Evolutionary conservation across 768 basidiomycete genomes (phyloP).

Genomic region (Tulasnella sp.): DNA sequence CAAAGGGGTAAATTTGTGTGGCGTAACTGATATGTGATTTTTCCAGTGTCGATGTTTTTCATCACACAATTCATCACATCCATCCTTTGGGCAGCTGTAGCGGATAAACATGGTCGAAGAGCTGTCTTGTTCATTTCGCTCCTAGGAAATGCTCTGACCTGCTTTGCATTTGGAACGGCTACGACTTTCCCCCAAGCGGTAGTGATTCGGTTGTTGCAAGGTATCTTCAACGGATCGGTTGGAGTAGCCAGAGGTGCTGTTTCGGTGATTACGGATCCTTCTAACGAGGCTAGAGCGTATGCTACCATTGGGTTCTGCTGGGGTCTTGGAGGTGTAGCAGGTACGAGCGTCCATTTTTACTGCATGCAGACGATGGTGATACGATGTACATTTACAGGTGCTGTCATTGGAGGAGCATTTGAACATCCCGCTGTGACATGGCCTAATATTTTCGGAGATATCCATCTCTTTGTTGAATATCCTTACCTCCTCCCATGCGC

Average conservation of each 20-base stretch:
- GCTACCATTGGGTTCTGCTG: conserved; percentile 93
- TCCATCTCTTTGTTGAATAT: conserved; percentile 57
- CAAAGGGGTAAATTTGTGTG: too few relatives aligned
- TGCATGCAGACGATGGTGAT: neutral
- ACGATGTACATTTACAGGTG: neutral
- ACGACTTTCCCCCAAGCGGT: conserved; percentile 68
- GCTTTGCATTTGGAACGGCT: conserved; percentile 64
- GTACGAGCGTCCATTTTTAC: neutral
- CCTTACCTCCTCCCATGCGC: conserved; percentile 86
- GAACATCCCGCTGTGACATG: conserved; percentile 79
- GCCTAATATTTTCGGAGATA: conserved; percentile 55
- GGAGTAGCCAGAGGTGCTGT: conserved; percentile 89
- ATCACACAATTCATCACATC: conserved; percentile 93
- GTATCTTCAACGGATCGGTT: conserved; percentile 84
- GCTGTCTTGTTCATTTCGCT: conserved; percentile 74
- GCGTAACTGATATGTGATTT: conserved; percentile 4
- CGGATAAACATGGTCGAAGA: conserved; percentile 79
- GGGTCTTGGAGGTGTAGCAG: conserved; percentile 84
- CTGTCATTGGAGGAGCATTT: conserved; percentile 56
- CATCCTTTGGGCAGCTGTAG: conserved; percentile 91
- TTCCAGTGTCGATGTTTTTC: conserved; percentile 69
- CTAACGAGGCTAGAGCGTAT: conserved; percentile 90
- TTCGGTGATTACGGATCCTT: conserved; percentile 72
- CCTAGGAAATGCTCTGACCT: conserved; percentile 70
- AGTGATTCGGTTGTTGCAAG: conserved; percentile 75